Evolutionary conservation across 2,329 filamentous ascomycete genomes (phyloP), one percentile per base, ranked within the genome.

Genomic region (Colletotrichum sp.): DNA sequence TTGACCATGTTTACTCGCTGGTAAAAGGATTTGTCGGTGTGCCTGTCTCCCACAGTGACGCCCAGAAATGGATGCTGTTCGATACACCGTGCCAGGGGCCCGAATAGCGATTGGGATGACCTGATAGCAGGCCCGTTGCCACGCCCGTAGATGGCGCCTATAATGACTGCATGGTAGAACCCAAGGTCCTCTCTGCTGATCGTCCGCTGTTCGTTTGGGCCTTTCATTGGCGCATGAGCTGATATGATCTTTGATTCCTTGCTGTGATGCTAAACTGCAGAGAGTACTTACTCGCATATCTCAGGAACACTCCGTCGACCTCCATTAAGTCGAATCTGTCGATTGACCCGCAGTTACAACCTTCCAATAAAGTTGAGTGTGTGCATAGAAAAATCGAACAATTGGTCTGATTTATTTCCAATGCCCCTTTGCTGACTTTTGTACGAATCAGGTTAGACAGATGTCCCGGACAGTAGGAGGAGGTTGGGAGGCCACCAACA

Each of bases 111-210:
- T 16, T 80, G 74, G 4, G 80, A 57, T 5, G 75, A 77, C 2
- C 70, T 30, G 1, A 81, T 21, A 24, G 83, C 67, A 16, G 79
- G 36, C 7, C 62, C 71, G 32, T 67, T 49, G 8, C 62, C 39
- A 44, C 82, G 71, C 9, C 80, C 77, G 67, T 88, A 88, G 15
- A 82, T 74, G 13, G 81, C 85, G 24, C 82, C 84, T 2, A 86
- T 79, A 36, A 86, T 79, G 24, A 88, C 79, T 4, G 81, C 83
- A 66, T 86, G 81, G 78, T 88, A 88, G 71, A 84, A 83, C 2
- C 83, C 84, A 8, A 87, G 79, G 32, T 83, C 80, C 75, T 88
- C 85, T 28, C 86, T 81, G 24, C 80, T 81, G 60, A 87, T 87
- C 44, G 82, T 85, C 9, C 86, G 84, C 28, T 80, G 82, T 77